Evolutionary conservation across 192 early-diverging fungal species (phyloP).

Genomic region (Mortierella claussenii): DNA sequence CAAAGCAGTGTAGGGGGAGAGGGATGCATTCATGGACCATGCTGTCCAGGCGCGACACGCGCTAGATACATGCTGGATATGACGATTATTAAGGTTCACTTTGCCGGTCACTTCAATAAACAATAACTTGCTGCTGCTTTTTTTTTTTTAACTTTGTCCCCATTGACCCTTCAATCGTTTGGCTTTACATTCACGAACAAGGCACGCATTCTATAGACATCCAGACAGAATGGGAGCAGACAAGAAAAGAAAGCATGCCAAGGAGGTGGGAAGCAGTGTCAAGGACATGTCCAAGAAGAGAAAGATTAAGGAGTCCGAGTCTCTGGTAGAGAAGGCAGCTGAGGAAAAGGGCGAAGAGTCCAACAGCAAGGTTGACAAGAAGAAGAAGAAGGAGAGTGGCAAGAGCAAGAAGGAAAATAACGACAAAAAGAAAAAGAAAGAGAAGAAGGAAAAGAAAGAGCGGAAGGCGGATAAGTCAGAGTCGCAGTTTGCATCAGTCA

Average conservation of each 20-base stretch:
- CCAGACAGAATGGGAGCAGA: slow-evolving; percentile 12
- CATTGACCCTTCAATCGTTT: slow-evolving; percentile 81
- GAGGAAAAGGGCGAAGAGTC: not conserved
- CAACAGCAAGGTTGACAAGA: not conserved
- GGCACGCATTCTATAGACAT: not conserved
- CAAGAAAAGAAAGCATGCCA: slow-evolving; percentile 41
- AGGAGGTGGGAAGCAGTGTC: slow-evolving; percentile 5
- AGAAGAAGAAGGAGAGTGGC: not conserved
- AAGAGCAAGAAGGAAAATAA: slow-evolving; percentile 1
- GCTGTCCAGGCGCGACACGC: no score
- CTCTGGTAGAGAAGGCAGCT: not conserved
- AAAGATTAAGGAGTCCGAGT: slow-evolving; percentile 4
- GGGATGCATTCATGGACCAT: no score
- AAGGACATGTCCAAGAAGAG: slow-evolving; percentile 23
- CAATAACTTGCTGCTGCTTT: not conserved
- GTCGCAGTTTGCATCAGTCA: not conserved
- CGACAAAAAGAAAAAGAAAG: not conserved
- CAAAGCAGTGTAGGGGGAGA: no score
- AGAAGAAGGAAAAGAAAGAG: slow-evolving; percentile 2
- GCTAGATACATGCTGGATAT: no score
- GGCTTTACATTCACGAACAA: slow-evolving; percentile 69
- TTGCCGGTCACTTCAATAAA: not conserved
- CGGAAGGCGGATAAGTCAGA: not conserved
- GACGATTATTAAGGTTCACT: not conserved
- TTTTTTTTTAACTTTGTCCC: not conserved